Conservation (phyloP, 495 filamentous ascomycete genomes). For the Penicillium mononematosum region DNA sequence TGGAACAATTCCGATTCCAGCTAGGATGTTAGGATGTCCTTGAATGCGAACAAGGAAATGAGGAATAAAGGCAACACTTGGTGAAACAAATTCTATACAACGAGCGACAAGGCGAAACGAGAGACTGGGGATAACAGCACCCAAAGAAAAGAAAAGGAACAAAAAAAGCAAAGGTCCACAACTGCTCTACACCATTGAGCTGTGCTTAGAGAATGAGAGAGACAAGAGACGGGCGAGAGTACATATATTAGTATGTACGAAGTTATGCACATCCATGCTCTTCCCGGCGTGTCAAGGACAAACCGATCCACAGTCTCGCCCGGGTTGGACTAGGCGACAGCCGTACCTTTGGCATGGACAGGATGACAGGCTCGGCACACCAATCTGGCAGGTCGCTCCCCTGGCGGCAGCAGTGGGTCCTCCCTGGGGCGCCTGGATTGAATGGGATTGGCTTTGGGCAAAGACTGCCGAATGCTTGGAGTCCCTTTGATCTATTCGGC, state of each 20-base stretch:
- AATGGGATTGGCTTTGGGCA: constrained; percentile 12
- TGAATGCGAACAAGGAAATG: constrained; percentile 10
- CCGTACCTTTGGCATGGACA: constrained; percentile 28
- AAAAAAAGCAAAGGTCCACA: constrained; percentile 23
- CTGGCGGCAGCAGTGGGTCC: constrained; percentile 21
- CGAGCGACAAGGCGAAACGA: constrained; percentile 32
- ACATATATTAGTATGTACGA: constrained; percentile 24
- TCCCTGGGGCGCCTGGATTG: background rate
- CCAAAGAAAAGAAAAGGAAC: constrained; percentile 24
- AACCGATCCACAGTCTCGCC: constrained; percentile 24
- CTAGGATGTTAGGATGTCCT: background rate
- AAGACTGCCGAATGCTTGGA: constrained; percentile 5
- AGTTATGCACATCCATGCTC: constrained; percentile 32
- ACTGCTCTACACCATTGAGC: constrained; percentile 32
- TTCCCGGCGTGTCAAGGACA: constrained; percentile 23
- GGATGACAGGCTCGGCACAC: constrained; percentile 28
- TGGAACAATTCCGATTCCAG: constrained; percentile 1
- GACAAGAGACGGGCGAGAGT: constrained; percentile 9
- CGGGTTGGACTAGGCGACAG: constrained; percentile 25
- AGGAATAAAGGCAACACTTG: constrained; percentile 16
- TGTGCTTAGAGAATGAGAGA: constrained; percentile 16
- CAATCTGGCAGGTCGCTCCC: constrained; percentile 17
- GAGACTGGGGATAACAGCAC: constrained; percentile 20
- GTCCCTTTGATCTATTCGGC: constrained; percentile 7
- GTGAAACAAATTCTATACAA: constrained; percentile 27